Conservation (phyloP, 1,139 yeast species). For the Suhomyces bribrorum region DNA sequence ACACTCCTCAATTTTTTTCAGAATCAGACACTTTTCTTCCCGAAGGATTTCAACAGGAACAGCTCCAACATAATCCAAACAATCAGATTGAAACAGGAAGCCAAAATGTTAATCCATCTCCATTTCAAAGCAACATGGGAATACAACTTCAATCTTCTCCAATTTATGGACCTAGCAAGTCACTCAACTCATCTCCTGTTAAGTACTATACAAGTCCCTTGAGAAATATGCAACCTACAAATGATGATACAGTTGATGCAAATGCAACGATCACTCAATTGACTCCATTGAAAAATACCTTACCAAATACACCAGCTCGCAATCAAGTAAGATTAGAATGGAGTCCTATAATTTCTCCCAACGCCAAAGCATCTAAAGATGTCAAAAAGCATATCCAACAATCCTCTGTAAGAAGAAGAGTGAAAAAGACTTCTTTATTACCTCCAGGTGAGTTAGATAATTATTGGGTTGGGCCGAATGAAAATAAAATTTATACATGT, state of each 20-base stretch:
- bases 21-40: conserved; percentile 19
- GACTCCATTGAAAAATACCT: conserved; percentile 39
- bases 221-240: conserved; percentile 23
- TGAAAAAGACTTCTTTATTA: conserved; percentile 66
- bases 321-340: conserved; percentile 48
- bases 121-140: conserved; percentile 6
- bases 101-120: conserved; percentile 8
- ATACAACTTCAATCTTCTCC: conserved; percentile 31
- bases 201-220: conserved; percentile 32
- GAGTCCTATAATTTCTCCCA: conserved; percentile 57
- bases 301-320: conserved; percentile 39
- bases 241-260: conserved; percentile 41
- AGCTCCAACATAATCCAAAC: conserved; percentile 12
- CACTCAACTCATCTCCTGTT: conserved; percentile 36
- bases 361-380: conserved; percentile 39
- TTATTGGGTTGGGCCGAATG: conserved; percentile 80
- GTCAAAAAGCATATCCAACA: conserved; percentile 43
- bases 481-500: conserved; percentile 68
- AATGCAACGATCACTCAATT: conserved; percentile 44
- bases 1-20: conserved; percentile 45
- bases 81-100: not conserved
- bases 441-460: conserved; percentile 91
- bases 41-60: conserved; percentile 7
- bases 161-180: conserved; percentile 17
- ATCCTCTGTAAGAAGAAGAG: conserved; percentile 42